Percentiles rank a stretch among this genome's conserved stretches.
Evolutionary conservation across 495 filamentous ascomycete genomes (phyloP).

Genomic region (Polyplosphaeria fusca): DNA sequence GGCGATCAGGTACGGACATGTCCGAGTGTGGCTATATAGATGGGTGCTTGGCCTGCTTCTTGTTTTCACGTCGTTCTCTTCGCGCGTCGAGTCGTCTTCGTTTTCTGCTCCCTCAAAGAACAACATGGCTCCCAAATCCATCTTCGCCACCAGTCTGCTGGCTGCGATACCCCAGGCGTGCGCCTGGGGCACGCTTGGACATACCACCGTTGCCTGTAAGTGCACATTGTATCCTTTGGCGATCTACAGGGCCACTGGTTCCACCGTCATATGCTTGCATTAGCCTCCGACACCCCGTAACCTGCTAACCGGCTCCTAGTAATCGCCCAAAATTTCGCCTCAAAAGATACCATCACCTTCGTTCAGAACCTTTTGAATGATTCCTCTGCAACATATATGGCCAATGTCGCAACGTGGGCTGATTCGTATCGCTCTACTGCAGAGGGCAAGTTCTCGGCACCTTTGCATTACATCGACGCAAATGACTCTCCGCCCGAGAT

Average conservation of each 20-base stretch:
- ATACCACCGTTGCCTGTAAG: slow-evolving; percentile 41
- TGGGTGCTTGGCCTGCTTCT: neutral
- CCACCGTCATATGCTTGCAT: no score
- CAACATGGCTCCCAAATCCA: slow-evolving; percentile 19
- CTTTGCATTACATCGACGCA: slow-evolving; percentile 71
- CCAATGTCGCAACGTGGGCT: slow-evolving; percentile 61
- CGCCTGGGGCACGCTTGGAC: slow-evolving; percentile 42
- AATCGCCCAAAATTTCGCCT: slow-evolving; percentile 40
- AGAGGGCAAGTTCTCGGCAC: slow-evolving; percentile 54
- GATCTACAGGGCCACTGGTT: no score
- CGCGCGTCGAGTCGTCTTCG: neutral
- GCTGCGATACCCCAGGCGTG: slow-evolving; percentile 13
- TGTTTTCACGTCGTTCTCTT: neutral
- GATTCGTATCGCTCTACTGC: slow-evolving; percentile 60
- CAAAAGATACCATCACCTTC: slow-evolving; percentile 24
- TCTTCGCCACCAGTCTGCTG: slow-evolving; percentile 16
- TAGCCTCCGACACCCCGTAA: no score
- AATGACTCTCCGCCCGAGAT: slow-evolving; percentile 58
- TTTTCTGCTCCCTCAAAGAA: neutral
- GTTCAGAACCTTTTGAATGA: slow-evolving; percentile 40
- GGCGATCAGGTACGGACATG: slow-evolving; percentile 27
- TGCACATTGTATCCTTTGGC: no score
- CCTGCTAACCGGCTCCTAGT: no score
- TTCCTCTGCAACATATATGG: slow-evolving; percentile 51
- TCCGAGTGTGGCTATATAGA: slow-evolving; percentile 15